These are phyloP conservation scores for Fusarium sp. DNA, from an alignment of 2,329 filamentous ascomycete genomes.

Conservation along the genomic window DNA sequence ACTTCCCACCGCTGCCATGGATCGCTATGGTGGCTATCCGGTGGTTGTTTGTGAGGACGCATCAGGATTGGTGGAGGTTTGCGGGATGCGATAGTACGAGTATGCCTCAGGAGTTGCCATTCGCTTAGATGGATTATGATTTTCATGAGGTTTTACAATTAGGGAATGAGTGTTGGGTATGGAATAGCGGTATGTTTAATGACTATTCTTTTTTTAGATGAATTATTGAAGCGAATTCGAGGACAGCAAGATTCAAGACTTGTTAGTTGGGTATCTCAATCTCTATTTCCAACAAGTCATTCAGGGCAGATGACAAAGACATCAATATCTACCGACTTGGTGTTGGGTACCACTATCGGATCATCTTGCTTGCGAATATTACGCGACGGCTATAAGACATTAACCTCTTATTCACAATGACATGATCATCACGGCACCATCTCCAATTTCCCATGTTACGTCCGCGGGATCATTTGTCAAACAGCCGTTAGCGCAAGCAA, in stretches of 20 bases:
- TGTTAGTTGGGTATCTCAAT: background rate
- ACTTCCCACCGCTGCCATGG: conserved; percentile 47
- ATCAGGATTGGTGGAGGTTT: conserved; percentile 53
- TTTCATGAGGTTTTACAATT: background rate
- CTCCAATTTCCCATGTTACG: background rate
- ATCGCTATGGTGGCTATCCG: conserved; percentile 45
- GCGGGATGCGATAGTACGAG: conserved; percentile 47
- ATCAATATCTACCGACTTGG: background rate
- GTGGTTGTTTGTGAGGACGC: conserved; percentile 50
- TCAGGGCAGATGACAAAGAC: background rate
- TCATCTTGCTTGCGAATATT: background rate
- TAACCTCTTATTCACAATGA: background rate
- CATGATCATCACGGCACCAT: background rate
- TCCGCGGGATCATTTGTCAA: background rate
- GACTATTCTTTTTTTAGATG: background rate
- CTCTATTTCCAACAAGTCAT: background rate
- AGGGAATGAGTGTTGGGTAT: background rate
- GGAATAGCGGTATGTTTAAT: background rate
- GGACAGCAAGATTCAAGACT: background rate
- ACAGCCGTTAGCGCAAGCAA: conserved; percentile 3
- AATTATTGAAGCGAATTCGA: background rate
- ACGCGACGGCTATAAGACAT: background rate
- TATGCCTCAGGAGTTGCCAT: conserved; percentile 50
- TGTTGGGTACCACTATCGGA: background rate
- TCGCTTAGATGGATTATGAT: conserved; percentile 40